Conservation (phyloP, 345 rosid genomes). For the Citrus medica region DNA sequence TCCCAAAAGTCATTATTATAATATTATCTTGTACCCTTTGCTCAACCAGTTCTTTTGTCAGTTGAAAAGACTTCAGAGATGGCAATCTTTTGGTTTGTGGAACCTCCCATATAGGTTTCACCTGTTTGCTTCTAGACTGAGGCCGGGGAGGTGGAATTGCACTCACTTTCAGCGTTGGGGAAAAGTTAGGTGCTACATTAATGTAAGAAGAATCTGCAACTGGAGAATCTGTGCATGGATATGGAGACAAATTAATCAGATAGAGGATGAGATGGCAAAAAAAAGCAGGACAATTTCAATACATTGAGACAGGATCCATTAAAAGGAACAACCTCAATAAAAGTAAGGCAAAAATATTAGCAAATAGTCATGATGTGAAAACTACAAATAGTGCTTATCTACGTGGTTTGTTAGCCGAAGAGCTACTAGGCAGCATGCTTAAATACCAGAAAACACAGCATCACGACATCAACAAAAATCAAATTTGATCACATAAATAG, state of each 20-base stretch:
- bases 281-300: not conserved
- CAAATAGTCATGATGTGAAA: not conserved
- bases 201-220: slow-evolving; percentile 27
- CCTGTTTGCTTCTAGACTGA: slow-evolving; percentile 22
- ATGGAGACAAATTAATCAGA: not conserved
- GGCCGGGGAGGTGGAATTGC: slow-evolving; percentile 23
- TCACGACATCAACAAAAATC: not conserved
- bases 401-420: not conserved
- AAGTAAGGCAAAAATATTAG: not conserved
- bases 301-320: not conserved
- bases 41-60: slow-evolving; percentile 67
- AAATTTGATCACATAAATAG: not conserved
- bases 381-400: not conserved
- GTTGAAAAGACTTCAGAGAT: slow-evolving; percentile 57
- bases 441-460: not conserved
- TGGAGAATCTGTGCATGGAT: slow-evolving; percentile 23
- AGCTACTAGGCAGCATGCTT: not conserved
- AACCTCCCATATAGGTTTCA: slow-evolving; percentile 67
- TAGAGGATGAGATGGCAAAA: not conserved
- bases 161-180: slow-evolving; percentile 27
- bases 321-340: not conserved
- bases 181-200: slow-evolving; percentile 30
- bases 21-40: slow-evolving; percentile 72
- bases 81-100: slow-evolving; percentile 73
- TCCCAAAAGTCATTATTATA: slow-evolving; percentile 85